Conservation (phyloP, 306 rosid genomes). For the Pyrus bretschneideri region DNA sequence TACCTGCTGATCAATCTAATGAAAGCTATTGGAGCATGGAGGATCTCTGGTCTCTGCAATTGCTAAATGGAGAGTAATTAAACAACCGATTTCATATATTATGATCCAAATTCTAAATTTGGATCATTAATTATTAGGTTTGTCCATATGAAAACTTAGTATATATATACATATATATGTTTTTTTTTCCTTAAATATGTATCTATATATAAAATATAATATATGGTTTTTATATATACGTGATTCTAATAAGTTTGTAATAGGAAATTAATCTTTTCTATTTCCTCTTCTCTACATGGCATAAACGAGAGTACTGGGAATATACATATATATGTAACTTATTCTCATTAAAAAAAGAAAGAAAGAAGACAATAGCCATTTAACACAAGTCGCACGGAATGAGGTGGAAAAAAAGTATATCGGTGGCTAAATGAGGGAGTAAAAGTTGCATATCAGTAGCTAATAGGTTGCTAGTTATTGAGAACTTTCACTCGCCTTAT, state of each 20-base stretch:
- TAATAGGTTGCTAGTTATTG: no score
- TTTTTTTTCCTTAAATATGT: not conserved
- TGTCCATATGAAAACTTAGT: constrained; percentile 17
- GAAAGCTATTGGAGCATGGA: constrained; percentile 80
- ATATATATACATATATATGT: not conserved
- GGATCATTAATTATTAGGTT: constrained; percentile 25
- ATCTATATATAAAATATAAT: not conserved
- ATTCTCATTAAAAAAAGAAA: not conserved
- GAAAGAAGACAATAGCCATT: no score
- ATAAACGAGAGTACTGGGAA: not conserved
- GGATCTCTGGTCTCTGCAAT: constrained; percentile 92
- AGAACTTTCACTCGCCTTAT: no score
- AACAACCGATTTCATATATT: not conserved
- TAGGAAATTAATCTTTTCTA: not conserved
- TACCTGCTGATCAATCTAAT: constrained; percentile 22
- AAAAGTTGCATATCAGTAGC: no score
- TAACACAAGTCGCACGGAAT: not conserved
- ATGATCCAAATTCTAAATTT: not conserved
- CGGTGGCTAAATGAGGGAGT: no score
- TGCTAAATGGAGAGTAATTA: constrained; percentile 48
- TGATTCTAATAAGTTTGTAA: not conserved
- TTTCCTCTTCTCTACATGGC: not conserved
- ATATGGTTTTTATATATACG: not conserved
- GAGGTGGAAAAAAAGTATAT: not conserved
- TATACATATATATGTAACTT: not conserved